phyloP scores from a whole-genome alignment of 805 yeast species.

The Saccharomycodes ludwigii region DNA sequence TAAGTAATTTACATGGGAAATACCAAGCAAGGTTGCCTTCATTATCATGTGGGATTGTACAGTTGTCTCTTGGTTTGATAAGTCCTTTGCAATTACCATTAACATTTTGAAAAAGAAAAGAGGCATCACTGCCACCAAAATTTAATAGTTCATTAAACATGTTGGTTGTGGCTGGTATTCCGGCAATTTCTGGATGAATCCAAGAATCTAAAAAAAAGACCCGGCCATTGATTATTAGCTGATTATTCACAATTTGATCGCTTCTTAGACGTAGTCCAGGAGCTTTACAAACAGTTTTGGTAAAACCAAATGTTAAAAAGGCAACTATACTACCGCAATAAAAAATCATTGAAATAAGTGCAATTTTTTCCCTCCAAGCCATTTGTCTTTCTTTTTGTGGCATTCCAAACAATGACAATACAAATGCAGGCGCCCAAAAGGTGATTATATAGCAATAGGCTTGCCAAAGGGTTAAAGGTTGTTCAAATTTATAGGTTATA shows the following conservation, averaged over 20 bases:
- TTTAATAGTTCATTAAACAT: conserved; percentile 72
- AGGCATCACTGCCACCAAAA: conserved; percentile 82
- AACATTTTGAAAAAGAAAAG: conserved; percentile 80
- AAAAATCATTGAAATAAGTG: conserved; percentile 61
- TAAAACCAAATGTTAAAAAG: conserved; percentile 81
- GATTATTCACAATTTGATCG: conserved; percentile 45
- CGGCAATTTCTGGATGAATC: conserved; percentile 73
- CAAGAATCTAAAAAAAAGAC: conserved; percentile 62
- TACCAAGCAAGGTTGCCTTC: conserved; percentile 78
- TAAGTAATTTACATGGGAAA: conserved; percentile 75
- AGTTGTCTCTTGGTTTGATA: conserved; percentile 54
- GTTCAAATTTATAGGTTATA: conserved; percentile 7
- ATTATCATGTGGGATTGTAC: conserved; percentile 55
- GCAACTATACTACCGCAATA: conserved; percentile 71
- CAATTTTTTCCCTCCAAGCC: conserved; percentile 97
- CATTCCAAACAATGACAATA: conserved; percentile 64
- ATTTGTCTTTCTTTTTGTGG: conserved; percentile 68
- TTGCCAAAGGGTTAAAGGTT: conserved; percentile 48
- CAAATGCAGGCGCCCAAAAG: conserved; percentile 82
- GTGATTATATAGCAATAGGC: conserved; percentile 70
- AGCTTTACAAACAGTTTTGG: conserved; percentile 62
- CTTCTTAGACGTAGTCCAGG: conserved; percentile 38
- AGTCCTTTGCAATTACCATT: conserved; percentile 80
- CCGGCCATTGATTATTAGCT: conserved; percentile 69
- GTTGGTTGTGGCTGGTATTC: conserved; percentile 58